These are phyloP conservation scores for Trichothecium sympodiale DNA, from an alignment of 2,329 filamentous ascomycete species.

Conservation along the genomic window DNA sequence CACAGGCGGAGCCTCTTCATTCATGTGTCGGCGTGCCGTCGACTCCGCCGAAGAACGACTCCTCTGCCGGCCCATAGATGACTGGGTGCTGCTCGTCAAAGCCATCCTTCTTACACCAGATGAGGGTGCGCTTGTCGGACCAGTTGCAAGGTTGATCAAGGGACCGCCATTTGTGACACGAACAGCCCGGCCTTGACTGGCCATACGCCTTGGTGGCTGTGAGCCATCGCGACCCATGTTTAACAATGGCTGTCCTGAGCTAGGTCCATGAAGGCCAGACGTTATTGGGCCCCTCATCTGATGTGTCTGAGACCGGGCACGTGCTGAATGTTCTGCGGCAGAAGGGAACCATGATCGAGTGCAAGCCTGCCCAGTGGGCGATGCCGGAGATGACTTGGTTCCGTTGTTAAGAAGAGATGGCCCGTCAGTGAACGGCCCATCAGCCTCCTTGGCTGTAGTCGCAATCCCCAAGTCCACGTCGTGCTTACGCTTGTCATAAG, in stretches of 20 bases:
- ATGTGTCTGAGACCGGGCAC: conserved; percentile 16
- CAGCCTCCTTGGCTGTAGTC: conserved; percentile 15
- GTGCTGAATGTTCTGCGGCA: conserved; percentile 24
- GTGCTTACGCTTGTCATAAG: conserved; percentile 36
- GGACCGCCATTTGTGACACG: conserved; percentile 19
- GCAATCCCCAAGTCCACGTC: conserved; percentile 4
- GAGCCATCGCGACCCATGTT: conserved; percentile 4
- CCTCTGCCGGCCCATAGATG: neutral
- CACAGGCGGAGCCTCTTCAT: conserved; percentile 6
- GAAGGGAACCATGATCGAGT: conserved; percentile 24
- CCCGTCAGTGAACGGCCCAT: conserved; percentile 40
- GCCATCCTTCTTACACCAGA: no score
- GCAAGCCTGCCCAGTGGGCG: conserved; percentile 14
- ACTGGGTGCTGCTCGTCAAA: neutral
- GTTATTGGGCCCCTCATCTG: neutral
- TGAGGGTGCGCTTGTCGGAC: conserved; percentile 6
- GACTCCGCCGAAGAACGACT: neutral
- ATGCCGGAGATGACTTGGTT: conserved; percentile 10
- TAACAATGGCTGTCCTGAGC: conserved; percentile 1
- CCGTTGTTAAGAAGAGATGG: conserved; percentile 42
- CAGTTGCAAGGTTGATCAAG: conserved; percentile 34
- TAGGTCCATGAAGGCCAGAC: no score
- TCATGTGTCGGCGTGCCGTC: neutral
- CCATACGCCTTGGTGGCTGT: conserved; percentile 12
- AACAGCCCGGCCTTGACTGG: conserved; percentile 5